Percentiles rank a stretch among this genome's conserved stretches.
These are phyloP conservation scores for Quercus rubra DNA, from an alignment of 306 rosid genomes.

Conservation along the genomic window DNA sequence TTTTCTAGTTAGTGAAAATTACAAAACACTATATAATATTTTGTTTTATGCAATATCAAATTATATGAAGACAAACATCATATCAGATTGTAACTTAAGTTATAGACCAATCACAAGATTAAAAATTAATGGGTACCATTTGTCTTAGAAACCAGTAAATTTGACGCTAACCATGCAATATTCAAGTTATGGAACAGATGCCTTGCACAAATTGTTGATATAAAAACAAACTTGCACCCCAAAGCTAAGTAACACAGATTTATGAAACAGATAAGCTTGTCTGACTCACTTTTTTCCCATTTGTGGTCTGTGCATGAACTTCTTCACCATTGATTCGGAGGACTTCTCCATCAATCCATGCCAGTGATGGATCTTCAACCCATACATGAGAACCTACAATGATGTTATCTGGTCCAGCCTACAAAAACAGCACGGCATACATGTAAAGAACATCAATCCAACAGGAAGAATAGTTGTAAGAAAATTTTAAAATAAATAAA, in stretches of 20 bases:
- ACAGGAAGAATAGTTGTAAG: not conserved
- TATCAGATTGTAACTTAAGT: slow-evolving; percentile 1
- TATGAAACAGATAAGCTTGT: slow-evolving; percentile 8
- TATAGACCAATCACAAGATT: not conserved
- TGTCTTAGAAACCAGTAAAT: not conserved
- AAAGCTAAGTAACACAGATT: not conserved
- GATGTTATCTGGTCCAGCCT: slow-evolving; percentile 94
- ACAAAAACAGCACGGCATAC: slow-evolving; percentile 33
- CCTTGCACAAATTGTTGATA: not conserved
- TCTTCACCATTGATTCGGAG: slow-evolving; percentile 71
- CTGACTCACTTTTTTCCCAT: slow-evolving; percentile 77
- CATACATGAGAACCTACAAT: slow-evolving; percentile 99
- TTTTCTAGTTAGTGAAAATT: slow-evolving; percentile 23
- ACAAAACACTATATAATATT: not conserved
- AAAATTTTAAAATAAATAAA: not conserved
- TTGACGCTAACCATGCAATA: slow-evolving; percentile 2
- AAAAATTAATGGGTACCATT: not conserved
- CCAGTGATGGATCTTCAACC: slow-evolving; percentile 86
- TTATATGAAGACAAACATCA: not conserved
- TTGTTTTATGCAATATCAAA: not conserved
- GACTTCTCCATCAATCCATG: slow-evolving; percentile 98
- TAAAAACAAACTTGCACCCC: not conserved
- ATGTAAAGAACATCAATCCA: slow-evolving; percentile 11
- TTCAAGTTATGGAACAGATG: not conserved
- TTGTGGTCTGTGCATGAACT: slow-evolving; percentile 59